These are phyloP conservation scores for Verbascum thapsus DNA, from an alignment of 257 asterid species.

Conservation along the genomic window DNA sequence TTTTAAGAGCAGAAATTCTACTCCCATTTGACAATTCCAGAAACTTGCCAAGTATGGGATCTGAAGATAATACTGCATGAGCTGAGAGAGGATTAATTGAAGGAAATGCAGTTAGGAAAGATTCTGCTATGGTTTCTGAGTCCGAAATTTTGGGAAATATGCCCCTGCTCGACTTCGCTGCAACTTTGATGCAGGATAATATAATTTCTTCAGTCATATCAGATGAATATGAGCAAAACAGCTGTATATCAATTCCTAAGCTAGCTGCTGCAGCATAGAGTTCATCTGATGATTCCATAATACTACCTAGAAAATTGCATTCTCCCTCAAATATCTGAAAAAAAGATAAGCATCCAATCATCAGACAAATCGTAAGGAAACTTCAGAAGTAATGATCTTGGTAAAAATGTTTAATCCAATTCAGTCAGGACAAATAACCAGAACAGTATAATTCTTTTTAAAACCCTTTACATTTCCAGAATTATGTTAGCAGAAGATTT, in stretches of 20 bases:
- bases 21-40: constrained; percentile 56
- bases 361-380: constrained; percentile 21
- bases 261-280: constrained; percentile 95
- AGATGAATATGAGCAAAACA: constrained; percentile 75
- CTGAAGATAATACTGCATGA: constrained; percentile 85
- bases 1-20: constrained; percentile 58
- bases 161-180: constrained; percentile 50
- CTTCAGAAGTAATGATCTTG: constrained; percentile 12
- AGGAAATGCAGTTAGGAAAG: constrained; percentile 87
- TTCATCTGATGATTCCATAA: constrained; percentile 95
- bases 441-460: constrained; percentile 21
- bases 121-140: constrained; percentile 85
- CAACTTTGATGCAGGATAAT: constrained; percentile 70
- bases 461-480: constrained; percentile 5
- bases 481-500: constrained; percentile 18
- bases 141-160: constrained; percentile 72
- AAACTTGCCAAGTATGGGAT: constrained; percentile 60
- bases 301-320: constrained; percentile 54
- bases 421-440: constrained; percentile 17
- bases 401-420: constrained; percentile 23
- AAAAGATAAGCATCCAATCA: constrained; percentile 29
- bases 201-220: constrained; percentile 84
- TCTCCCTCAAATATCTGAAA: constrained; percentile 94
- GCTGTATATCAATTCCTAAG: constrained; percentile 82
- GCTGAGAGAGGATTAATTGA: constrained; percentile 92